These are phyloP conservation scores for Cladosporium sp. DNA, from an alignment of 2,329 filamentous ascomycete species.

Conservation along the genomic window DNA sequence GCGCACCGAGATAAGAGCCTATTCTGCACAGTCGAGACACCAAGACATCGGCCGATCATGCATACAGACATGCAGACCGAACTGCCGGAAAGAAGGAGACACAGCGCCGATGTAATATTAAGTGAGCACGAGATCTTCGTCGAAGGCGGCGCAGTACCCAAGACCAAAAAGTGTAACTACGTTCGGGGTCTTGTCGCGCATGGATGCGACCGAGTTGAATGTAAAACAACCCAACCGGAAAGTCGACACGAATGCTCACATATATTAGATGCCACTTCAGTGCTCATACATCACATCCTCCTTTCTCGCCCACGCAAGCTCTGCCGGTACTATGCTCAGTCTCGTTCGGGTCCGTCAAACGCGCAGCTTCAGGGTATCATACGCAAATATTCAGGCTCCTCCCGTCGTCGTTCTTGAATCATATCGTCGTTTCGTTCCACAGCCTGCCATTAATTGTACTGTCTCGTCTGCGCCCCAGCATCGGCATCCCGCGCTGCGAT, in stretches of 20 bases:
- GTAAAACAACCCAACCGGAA: background rate
- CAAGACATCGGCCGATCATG: background rate
- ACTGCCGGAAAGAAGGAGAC: background rate
- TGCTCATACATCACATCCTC: background rate
- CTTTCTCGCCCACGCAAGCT: background rate
- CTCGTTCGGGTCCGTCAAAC: background rate
- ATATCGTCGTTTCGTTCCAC: background rate
- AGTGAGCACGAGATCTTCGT: background rate
- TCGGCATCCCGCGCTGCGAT: constrained; percentile 69
- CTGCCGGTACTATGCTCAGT: background rate
- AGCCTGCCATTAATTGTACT: constrained; percentile 42
- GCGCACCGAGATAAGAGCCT: background rate
- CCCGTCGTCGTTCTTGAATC: background rate
- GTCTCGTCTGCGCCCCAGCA: constrained; percentile 57
- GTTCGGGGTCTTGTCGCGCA: background rate
- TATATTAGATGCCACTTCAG: background rate
- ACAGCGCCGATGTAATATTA: background rate
- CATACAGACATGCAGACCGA: background rate
- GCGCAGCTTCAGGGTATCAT: constrained; percentile 2
- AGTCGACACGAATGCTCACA: background rate
- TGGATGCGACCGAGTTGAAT: background rate
- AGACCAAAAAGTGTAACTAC: background rate
- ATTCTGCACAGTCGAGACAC: background rate
- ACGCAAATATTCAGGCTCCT: background rate
- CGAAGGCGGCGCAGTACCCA: background rate